A percentile compares a stretch with the other conserved stretches of the same genome.
These are phyloP conservation scores for Eucommia ulmoides DNA, from an alignment of 257 asterid species.

Conservation along the genomic window DNA sequence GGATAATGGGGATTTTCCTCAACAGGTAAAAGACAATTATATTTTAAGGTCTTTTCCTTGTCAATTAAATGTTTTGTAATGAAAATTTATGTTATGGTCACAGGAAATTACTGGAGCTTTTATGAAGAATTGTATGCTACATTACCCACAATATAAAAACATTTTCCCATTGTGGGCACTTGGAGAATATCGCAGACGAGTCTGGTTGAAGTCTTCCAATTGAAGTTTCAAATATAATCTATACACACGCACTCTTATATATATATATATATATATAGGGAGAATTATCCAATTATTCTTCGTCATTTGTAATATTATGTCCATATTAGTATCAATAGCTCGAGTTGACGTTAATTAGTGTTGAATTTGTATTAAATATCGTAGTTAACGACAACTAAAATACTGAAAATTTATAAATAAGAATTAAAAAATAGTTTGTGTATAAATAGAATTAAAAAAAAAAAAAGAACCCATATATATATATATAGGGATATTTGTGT, in stretches of 20 bases:
- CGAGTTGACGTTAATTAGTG: too few species aligned
- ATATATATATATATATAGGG: neutral
- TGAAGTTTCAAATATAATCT: neutral
- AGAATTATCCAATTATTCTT: neutral
- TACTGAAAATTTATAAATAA: too few species aligned
- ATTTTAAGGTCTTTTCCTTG: too few species aligned
- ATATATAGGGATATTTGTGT: too few species aligned
- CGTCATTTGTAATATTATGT: neutral
- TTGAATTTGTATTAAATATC: too few species aligned
- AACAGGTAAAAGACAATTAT: constrained; percentile 31
- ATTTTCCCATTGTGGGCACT: constrained; percentile 71
- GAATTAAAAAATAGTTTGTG: too few species aligned
- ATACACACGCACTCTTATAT: neutral
- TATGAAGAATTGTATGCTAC: constrained; percentile 75
- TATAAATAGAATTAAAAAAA: too few species aligned
- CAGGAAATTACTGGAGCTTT: constrained; percentile 68
- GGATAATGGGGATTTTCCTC: constrained; percentile 82
- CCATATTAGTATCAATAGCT: neutral
- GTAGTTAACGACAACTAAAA: too few species aligned
- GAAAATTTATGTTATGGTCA: neutral
- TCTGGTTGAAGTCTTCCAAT: constrained; percentile 34
- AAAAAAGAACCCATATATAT: too few species aligned
- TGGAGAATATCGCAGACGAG: constrained; percentile 64
- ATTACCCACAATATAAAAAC: constrained; percentile 53
- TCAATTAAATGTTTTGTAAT: neutral